Evolutionary conservation across 2,329 filamentous ascomycete species (phyloP).

Genomic region (Colletotrichum tamarilloi): DNA sequence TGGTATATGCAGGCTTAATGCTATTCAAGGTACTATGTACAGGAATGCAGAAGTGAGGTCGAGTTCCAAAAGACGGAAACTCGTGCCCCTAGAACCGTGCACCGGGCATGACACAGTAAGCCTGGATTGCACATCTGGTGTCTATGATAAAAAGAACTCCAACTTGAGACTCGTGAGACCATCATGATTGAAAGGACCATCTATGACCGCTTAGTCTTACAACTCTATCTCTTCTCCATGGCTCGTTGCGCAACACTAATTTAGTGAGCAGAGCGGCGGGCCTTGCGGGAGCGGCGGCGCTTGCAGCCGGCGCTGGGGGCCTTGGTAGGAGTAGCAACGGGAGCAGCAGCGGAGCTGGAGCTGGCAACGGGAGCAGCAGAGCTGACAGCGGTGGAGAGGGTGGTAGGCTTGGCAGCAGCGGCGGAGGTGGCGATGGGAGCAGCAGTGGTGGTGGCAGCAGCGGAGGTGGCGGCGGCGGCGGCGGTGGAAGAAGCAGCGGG

Average conservation of each 20-base stretch:
- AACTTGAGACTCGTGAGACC: not conserved
- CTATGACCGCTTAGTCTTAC: not conserved
- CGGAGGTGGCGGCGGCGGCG: not conserved
- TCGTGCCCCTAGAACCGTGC: slow-evolving; percentile 7
- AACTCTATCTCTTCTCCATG: not conserved
- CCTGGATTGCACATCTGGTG: slow-evolving; percentile 30
- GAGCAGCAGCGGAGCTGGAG: slow-evolving; percentile 20
- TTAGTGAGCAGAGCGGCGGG: slow-evolving; percentile 35
- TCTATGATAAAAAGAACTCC: slow-evolving; percentile 22
- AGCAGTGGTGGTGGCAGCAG: not conserved
- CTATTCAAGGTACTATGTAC: slow-evolving; percentile 34
- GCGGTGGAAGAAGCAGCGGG: slow-evolving; percentile 8
- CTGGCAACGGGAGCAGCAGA: slow-evolving; percentile 21
- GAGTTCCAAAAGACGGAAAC: slow-evolving; percentile 1
- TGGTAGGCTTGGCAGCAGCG: slow-evolving; percentile 20
- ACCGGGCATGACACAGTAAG: slow-evolving; percentile 27
- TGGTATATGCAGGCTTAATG: slow-evolving; percentile 35
- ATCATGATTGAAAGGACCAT: not conserved
- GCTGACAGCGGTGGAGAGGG: slow-evolving; percentile 26
- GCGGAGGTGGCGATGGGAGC: slow-evolving; percentile 5
- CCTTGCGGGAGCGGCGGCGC: slow-evolving; percentile 33
- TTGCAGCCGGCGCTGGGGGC: slow-evolving; percentile 28
- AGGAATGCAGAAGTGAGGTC: slow-evolving; percentile 25
- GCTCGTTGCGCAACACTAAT: not conserved
- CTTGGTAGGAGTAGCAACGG: slow-evolving; percentile 38